Evolutionary conservation across 192 early-diverging fungal genomes (phyloP), one percentile per base, ranked within the genome.

Genomic region (Coemansia sp.): DNA sequence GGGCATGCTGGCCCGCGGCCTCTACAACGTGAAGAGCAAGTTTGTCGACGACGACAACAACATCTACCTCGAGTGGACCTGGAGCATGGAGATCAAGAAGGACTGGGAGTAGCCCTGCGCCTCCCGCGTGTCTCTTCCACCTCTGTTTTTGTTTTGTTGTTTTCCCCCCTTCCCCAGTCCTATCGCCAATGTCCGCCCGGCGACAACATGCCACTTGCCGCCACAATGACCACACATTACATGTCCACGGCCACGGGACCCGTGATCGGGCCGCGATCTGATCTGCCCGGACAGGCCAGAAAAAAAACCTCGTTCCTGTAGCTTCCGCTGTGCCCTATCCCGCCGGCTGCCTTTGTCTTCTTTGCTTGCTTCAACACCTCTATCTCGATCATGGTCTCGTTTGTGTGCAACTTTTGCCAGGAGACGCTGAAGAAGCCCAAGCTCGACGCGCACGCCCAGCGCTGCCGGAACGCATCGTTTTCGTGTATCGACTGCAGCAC

Each of bases 371-470:
- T 26, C 11, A 4, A 36, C 9, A 42, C 18, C 4, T 13, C 10
- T 5, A 12, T 13, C 14, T 17, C 17, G 13, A 22, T n/a, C 28
- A 77, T 80, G 79, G 81, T 80, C 10, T 80, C 81, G 5, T 82
- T 82, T 56, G 79, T 80, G 29, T 88, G 86, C 58, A 84, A 85
- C 59, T 73, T 63, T 28, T 88, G 86, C 55, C 79, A 82, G 44
- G 84, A 89, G 59, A 88, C 89, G 37, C 61, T 98, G n/a, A 98
- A 96, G 69, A 96, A 96, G 78, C 80, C 86, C 28, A 96, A 96
- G 61, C 77, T 92, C 5, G 89, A 92, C 47, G 77, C 80, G 47
- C 95, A 98, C 66, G 60, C 60, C 16, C 60, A 79, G 49, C 83
- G 89, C n/a, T 98, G 95, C 65, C 76, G 71, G 26, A 57, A 84